Base-by-base conservation (phyloP, 805 yeast genomes). In the Yamadazyma sp. region DNA sequence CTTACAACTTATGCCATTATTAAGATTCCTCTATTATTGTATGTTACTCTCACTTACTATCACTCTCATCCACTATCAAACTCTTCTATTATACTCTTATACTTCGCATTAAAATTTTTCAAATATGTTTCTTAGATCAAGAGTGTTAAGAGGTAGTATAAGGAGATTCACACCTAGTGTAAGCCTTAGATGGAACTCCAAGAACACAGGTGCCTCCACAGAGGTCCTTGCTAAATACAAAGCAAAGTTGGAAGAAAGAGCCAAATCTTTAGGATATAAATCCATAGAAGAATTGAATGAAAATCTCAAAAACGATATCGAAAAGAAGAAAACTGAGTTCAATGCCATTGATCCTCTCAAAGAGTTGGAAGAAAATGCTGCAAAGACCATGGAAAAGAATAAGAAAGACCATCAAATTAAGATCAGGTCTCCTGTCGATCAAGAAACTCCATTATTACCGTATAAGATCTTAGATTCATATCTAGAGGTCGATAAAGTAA, bases 391-490 rank as follows among this genome's bases (percentile, higher is more conserved):
- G 38, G 45, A 44, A 22, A 45, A 48, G 27, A 52, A 54, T 13
- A 39, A 43, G 24, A 46, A 53, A 25, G 48, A 48, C 33, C 52
- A 48, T 30, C 53, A 59, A 1, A 52, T 54, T 30, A 64, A 64
- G 33, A 55, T 57, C 12, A 43, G 73, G 30, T 50, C 56, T 3
- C 63, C 72, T 5, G 52, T 65, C 13, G 56, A 55, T 17, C 51
- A 62, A 27, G 52, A 56, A 55, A 35, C 65, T 42, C 56, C 73
- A 17, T 35, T 49, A 28, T 40, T 52, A 8, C 87, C 91, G 4
- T 85, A 72, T 60, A 87, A 87, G 59, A 79, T 86, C 0, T 65
- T 93, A 35, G 68, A 73, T 29, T 77, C 89, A 1, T 91, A 68
- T 56, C 57, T 93, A 26, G 88, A 86, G 36, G 66, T 78, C 6